These are phyloP conservation scores for Tricholoma flavovirens DNA, from an alignment of 768 basidiomycete genomes.

Conservation along the genomic window DNA sequence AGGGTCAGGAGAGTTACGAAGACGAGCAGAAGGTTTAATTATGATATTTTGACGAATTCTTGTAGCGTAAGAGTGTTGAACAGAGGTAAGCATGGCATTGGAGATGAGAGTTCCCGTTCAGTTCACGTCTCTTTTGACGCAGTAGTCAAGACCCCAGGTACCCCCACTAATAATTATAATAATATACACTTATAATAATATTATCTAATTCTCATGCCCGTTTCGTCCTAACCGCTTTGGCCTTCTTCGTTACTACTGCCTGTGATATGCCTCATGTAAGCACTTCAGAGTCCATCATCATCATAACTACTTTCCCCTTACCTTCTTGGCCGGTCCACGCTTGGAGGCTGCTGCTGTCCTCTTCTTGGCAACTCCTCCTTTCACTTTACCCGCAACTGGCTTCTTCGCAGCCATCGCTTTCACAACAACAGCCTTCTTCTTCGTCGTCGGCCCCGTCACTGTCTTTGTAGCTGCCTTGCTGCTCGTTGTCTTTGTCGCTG, in stretches of 20 bases:
- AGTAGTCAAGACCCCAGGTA: constrained; percentile 1
- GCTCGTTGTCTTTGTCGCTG: no score
- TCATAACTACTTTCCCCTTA: constrained; percentile 13
- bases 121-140: constrained; percentile 33
- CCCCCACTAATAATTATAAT: no score
- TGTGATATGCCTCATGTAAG: no score
- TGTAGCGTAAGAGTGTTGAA: constrained; percentile 44
- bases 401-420: constrained; percentile 17
- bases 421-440: constrained; percentile 30
- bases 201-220: no score
- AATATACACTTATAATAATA: no score
- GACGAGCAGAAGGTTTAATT: constrained; percentile 48
- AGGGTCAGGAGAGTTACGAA: constrained; percentile 38
- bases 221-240: no score
- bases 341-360: constrained; percentile 34
- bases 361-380: constrained; percentile 34
- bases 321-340: constrained; percentile 62
- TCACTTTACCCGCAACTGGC: constrained; percentile 13
- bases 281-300: no score
- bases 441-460: constrained; percentile 23
- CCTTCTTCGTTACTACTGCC: no score
- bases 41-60: constrained; percentile 47
- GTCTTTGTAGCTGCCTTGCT: no score
- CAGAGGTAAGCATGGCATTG: constrained; percentile 12
- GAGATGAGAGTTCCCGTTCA: no score